Conservation (phyloP, 192 early-diverging fungal species). For the Coemansia sp. region DNA sequence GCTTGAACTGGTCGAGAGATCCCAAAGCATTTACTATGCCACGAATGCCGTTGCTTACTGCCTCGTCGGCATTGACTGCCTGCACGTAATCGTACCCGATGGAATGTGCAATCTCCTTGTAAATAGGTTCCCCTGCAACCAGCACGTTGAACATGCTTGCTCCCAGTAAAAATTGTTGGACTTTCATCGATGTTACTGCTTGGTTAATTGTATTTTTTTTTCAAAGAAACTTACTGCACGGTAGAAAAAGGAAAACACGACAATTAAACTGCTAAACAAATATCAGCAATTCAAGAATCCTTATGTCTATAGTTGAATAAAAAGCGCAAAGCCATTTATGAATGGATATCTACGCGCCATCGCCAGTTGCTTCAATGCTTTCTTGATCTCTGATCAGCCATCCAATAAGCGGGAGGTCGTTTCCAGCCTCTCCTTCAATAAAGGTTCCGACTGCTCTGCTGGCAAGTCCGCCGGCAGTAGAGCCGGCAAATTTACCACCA, state of each 20-base stretch:
- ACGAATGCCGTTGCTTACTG: slow-evolving; percentile 18
- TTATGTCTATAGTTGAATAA: background rate
- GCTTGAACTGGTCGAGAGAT: slow-evolving; percentile 34
- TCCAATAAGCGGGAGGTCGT: slow-evolving; percentile 36
- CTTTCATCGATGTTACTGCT: slow-evolving; percentile 12
- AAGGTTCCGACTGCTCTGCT: slow-evolving; percentile 27
- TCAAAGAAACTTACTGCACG: background rate
- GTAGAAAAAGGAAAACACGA: background rate
- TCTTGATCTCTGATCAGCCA: slow-evolving; percentile 42
- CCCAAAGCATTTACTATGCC: slow-evolving; percentile 17
- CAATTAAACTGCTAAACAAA: background rate
- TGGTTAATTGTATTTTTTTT: slow-evolving; percentile 3
- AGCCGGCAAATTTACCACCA: slow-evolving; percentile 45
- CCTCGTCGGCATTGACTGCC: slow-evolving; percentile 22
- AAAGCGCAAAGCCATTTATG: background rate
- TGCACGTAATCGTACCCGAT: slow-evolving; percentile 27
- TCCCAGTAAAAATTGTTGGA: slow-evolving; percentile 1
- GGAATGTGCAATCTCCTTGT: slow-evolving; percentile 38
- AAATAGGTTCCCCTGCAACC: slow-evolving; percentile 15
- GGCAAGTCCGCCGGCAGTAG: slow-evolving; percentile 31
- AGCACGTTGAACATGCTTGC: slow-evolving; percentile 4
- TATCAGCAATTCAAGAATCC: background rate
- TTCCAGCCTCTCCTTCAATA: slow-evolving; percentile 29
- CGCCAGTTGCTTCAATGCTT: background rate
- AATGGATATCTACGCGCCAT: slow-evolving; percentile 1